phyloP scores from a whole-genome alignment of 805 yeast species.

The Saccharomyces eubayanus region DNA sequence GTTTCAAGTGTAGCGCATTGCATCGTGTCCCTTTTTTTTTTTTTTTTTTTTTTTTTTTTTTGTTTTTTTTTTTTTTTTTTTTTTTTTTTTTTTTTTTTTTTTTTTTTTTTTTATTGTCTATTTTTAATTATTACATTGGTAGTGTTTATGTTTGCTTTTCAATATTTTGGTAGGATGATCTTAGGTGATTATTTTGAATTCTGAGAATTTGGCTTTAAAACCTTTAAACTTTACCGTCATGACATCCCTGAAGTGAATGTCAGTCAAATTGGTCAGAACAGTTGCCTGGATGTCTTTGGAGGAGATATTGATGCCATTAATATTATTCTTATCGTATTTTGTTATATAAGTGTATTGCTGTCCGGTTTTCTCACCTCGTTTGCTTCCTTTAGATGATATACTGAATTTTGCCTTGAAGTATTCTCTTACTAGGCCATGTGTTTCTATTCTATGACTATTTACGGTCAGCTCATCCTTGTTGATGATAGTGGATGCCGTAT shows the following conservation, averaged over 20 bases:
- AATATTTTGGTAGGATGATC: neutral
- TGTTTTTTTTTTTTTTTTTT: neutral
- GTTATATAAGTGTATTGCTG: neutral
- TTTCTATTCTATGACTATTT: neutral
- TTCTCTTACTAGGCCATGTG: neutral
- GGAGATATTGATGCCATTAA: neutral
- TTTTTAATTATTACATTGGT: neutral
- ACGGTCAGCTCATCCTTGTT: neutral
- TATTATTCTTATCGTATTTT: neutral
- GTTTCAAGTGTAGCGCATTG: neutral
- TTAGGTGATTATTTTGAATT: neutral
- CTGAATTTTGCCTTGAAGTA: neutral
- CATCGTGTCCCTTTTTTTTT: neutral
- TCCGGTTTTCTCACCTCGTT: neutral
- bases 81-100: too few relatives aligned
- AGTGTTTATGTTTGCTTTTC: neutral
- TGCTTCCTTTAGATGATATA: neutral
- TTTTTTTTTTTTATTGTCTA: neutral
- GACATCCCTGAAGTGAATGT: neutral
- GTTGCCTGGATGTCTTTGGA: neutral
- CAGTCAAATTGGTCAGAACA: neutral
- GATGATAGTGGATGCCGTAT: neutral
- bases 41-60: too few relatives aligned
- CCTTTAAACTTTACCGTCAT: neutral
- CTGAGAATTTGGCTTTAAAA: neutral